Evolutionary conservation across 2,329 filamentous ascomycete genomes (phyloP), one percentile per base, ranked within the genome.

Genomic region (Cladosporium sp.): DNA sequence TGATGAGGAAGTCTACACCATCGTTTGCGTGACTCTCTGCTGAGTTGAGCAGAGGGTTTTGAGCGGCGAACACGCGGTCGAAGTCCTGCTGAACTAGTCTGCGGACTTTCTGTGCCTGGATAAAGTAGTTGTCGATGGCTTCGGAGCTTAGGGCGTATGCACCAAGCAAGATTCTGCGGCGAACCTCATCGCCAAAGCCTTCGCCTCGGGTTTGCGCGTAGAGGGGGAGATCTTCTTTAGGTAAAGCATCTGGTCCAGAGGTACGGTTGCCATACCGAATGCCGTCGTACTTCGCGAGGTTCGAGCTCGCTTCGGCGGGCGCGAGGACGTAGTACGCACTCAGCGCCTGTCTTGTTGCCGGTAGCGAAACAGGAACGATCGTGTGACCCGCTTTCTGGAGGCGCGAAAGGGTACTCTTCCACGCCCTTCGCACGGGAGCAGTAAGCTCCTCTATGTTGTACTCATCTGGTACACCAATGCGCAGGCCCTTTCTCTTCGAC

Each of bases 291-390:
- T 95, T 96, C 53, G 93, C 89, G 2, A 98, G 81, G 63, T 98
- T 98, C 13, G 92, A 97, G 1, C 89, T 89, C 3, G 93, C 93
- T 71, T 98, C 93, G 13, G 93, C 92, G 0, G 93, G 89, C 0
- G 93, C 95, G 52, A 98, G 83, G 53, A 98, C 81, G 69, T 98
- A 98, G 74, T 98, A 98, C 33, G 93, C 87, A 16, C 90, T 88
- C 0, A 98, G 80, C 0, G 93, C 92, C 60, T 88, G 84, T 57
- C 83, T 85, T 1, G 92, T 98, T 0, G 85, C 82, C 0, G 92
- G 91, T 4, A 98, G 77, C 2, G 86, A 89, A 13, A 97, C 80
- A 1, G 87, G 80, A 9, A 89, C 81, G 10, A 97, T 74, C 0
- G 76, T 80, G 54, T 87, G 85, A 9, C 89, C 90, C n/a, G 78